A percentile compares a stretch with the other conserved stretches of the same genome.
These are phyloP conservation scores for Ochetophila trinervis DNA, from an alignment of 306 rosid species.

Conservation along the genomic window DNA sequence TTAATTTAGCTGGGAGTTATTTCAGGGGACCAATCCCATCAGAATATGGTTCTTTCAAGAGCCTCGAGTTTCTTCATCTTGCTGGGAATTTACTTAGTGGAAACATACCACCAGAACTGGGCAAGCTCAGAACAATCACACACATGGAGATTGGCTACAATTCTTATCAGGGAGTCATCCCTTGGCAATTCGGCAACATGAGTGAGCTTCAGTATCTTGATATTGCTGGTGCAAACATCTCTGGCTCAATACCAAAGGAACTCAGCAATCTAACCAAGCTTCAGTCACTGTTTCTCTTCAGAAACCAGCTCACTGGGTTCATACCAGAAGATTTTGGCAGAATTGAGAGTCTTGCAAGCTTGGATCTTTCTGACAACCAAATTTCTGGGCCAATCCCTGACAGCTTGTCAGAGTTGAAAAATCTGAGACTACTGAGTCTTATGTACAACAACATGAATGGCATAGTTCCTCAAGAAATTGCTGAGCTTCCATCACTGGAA, in stretches of 20 bases:
- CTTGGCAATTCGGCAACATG: constrained; percentile 75
- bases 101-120: constrained; percentile 65
- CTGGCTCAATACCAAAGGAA: constrained; percentile 64
- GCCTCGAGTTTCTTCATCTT: constrained; percentile 77
- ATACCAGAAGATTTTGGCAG: constrained; percentile 66
- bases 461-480: constrained; percentile 60
- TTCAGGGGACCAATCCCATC: constrained; percentile 83
- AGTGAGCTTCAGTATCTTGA: constrained; percentile 78
- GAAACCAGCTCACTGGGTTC: constrained; percentile 62
- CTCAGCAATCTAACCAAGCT: constrained; percentile 71
- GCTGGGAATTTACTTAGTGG: constrained; percentile 83
- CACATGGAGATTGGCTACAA: constrained; percentile 96
- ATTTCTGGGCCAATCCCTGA: constrained; percentile 80
- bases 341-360: constrained; percentile 42
- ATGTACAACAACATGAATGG: constrained; percentile 88
- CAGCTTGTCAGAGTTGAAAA: constrained; percentile 63
- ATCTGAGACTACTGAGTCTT: constrained; percentile 65
- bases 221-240: constrained; percentile 79
- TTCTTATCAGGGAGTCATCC: constrained; percentile 55
- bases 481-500: constrained; percentile 77
- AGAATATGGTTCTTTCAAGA: constrained; percentile 71
- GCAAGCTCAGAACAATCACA: constrained; percentile 77
- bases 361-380: constrained; percentile 84
- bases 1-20: constrained; percentile 87
- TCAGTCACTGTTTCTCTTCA: constrained; percentile 74